phyloP scores from a whole-genome alignment of 176 grass and related monocot genomes.

The Cymbopogon citratus region DNA sequence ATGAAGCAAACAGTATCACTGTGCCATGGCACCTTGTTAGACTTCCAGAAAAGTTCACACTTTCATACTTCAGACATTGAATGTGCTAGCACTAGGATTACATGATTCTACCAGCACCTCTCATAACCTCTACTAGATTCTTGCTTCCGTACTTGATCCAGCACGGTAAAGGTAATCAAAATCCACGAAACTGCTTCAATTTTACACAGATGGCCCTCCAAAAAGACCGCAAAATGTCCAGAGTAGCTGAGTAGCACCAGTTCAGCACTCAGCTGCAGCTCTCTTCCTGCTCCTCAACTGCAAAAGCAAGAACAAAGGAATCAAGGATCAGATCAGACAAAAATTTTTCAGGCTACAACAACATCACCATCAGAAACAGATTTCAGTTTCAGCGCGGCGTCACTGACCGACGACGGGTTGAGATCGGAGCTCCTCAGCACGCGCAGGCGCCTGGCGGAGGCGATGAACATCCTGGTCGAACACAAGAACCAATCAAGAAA shows the following conservation, averaged over 20 bases:
- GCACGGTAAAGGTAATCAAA: background rate
- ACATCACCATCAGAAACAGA: background rate
- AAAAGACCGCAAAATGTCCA: constrained; percentile 8
- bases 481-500: background rate
- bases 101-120: background rate
- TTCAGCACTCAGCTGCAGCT: constrained; percentile 37
- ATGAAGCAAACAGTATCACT: background rate
- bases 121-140: background rate
- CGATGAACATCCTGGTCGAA: constrained; percentile 62
- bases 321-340: background rate
- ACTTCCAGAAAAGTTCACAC: constrained; percentile 1
- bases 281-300: constrained; percentile 67
- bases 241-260: background rate
- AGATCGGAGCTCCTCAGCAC: constrained; percentile 69
- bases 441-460: constrained; percentile 62
- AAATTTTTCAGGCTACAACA: background rate
- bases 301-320: background rate
- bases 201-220: background rate
- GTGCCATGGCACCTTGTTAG: background rate
- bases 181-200: background rate
- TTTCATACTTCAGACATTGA: too few relatives aligned
- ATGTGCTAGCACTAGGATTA: background rate
- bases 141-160: background rate
- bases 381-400: background rate
- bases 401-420: constrained; percentile 46